Evolutionary conservation across 2,329 filamentous ascomycete species (phyloP).

Genomic region (Xylariaceae sp.): DNA sequence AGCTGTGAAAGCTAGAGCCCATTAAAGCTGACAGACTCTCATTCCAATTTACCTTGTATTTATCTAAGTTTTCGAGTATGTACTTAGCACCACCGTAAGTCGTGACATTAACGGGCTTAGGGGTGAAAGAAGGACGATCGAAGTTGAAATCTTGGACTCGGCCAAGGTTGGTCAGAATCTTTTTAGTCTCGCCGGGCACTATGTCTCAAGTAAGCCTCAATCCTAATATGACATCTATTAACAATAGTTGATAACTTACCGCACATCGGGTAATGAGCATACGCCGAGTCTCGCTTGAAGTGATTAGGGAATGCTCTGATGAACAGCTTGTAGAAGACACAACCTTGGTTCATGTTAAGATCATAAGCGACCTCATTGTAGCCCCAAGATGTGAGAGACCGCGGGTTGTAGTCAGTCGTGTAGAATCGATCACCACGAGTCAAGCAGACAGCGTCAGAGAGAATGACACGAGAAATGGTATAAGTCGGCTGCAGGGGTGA

Average conservation of each 20-base stretch:
- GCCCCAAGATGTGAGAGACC: slow-evolving; percentile 83
- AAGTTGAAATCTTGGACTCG: slow-evolving; percentile 74
- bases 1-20: slow-evolving; percentile 48
- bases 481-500: slow-evolving; percentile 61
- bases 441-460: slow-evolving; percentile 80
- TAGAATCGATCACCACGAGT: slow-evolving; percentile 81
- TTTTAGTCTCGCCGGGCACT: slow-evolving; percentile 73
- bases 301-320: slow-evolving; percentile 79
- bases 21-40: slow-evolving; percentile 68
- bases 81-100: slow-evolving; percentile 67
- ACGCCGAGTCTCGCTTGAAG: slow-evolving; percentile 79
- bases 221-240: too few relatives aligned
- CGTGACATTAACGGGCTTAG: slow-evolving; percentile 59
- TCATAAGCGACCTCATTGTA: slow-evolving; percentile 78
- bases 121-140: slow-evolving; percentile 60
- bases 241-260: slow-evolving; percentile 26
- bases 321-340: slow-evolving; percentile 84
- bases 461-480: slow-evolving; percentile 76
- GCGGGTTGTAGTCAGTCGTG: slow-evolving; percentile 76
- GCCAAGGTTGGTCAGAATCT: slow-evolving; percentile 71
- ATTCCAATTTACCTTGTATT: slow-evolving; percentile 71
- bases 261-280: slow-evolving; percentile 76
- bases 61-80: slow-evolving; percentile 64
- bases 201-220: slow-evolving; percentile 34
- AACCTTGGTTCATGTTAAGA: slow-evolving; percentile 76